These are phyloP conservation scores for Ganoderma meredithae DNA, from an alignment of 1,284 basidiomycete species.

Conservation along the genomic window DNA sequence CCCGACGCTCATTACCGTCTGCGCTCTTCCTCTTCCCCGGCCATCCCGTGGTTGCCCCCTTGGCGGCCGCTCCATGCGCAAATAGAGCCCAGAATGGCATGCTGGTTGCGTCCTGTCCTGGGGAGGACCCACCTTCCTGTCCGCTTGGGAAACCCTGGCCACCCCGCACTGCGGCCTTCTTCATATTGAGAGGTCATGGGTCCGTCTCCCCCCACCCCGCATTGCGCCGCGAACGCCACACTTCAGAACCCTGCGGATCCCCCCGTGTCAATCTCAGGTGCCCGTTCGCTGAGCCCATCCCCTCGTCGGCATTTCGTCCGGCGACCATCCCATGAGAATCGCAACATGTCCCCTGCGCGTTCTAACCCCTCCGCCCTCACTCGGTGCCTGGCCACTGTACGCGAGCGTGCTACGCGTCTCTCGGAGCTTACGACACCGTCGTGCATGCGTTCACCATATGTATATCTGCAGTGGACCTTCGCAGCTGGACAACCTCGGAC, in stretches of 20 bases:
- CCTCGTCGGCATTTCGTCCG: constrained; percentile 4
- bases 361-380: constrained; percentile 8
- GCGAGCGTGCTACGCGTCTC: neutral
- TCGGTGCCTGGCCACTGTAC: constrained; percentile 1
- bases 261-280: constrained; percentile 3
- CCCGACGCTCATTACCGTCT: neutral
- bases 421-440: neutral
- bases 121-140: constrained; percentile 2
- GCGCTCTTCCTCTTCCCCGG: neutral
- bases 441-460: neutral
- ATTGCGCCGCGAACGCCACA: constrained; percentile 3
- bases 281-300: neutral
- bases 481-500: neutral
- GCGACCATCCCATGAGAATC: constrained; percentile 5
- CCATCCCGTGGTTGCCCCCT: neutral
- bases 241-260: constrained; percentile 6
- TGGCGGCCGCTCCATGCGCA: constrained; percentile 9
- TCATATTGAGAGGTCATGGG: constrained; percentile 11
- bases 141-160: constrained; percentile 18
- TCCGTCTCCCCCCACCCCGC: constrained; percentile 5
- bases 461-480: neutral
- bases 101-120: neutral
- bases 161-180: constrained; percentile 5
- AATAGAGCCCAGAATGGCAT: constrained; percentile 10
- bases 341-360: neutral